phyloP scores from a whole-genome alignment of 805 yeast genomes.

The Cyberlindnera sargentensis region DNA sequence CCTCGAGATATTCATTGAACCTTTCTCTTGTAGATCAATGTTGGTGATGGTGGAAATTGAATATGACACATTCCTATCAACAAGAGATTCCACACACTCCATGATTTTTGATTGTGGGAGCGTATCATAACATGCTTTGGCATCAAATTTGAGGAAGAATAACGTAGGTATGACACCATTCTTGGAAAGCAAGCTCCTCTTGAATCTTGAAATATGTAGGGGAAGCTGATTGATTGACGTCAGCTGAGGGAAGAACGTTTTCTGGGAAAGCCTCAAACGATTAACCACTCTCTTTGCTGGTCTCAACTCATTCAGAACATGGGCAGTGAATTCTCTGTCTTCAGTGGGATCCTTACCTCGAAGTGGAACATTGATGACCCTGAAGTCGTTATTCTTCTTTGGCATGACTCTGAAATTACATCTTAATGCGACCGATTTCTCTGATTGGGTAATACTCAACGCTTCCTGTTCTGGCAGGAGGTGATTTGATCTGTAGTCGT shows the following conservation, averaged over 20 bases:
- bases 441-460: slow-evolving; percentile 11
- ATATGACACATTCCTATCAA: slow-evolving; percentile 17
- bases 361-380: slow-evolving; percentile 53
- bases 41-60: background rate
- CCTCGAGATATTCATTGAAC: background rate
- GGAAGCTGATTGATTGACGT: slow-evolving; percentile 42
- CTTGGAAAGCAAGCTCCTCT: slow-evolving; percentile 16
- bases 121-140: slow-evolving; percentile 69
- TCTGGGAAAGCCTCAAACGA: slow-evolving; percentile 25
- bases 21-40: background rate
- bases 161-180: slow-evolving; percentile 29
- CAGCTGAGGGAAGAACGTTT: slow-evolving; percentile 27
- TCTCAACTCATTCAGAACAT: slow-evolving; percentile 31
- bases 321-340: slow-evolving; percentile 26
- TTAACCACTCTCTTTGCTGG: slow-evolving; percentile 37
- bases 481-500: slow-evolving; percentile 33
- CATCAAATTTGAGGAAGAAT: slow-evolving; percentile 65
- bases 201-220: slow-evolving; percentile 31
- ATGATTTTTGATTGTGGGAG: slow-evolving; percentile 43
- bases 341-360: slow-evolving; percentile 30
- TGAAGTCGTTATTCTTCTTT: slow-evolving; percentile 45
- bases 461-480: slow-evolving; percentile 23
- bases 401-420: slow-evolving; percentile 49
- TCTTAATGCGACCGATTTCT: slow-evolving; percentile 15
- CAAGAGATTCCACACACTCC: slow-evolving; percentile 27